These are phyloP conservation scores for Naganishia vishniacii DNA, from an alignment of 768 basidiomycete genomes.

Conservation along the genomic window DNA sequence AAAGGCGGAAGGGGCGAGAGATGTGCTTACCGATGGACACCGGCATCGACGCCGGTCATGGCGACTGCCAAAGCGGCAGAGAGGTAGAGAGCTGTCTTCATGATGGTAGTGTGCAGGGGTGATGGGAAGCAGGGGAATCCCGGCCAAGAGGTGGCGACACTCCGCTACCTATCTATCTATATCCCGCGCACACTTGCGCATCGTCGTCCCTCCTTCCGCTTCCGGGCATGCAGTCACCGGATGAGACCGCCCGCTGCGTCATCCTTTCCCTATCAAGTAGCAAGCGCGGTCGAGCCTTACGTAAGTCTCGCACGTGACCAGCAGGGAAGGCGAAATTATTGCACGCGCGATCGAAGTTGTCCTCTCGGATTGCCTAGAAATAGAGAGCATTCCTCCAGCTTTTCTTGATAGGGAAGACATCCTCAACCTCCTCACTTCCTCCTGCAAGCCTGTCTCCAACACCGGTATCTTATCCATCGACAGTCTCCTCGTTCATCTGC, in stretches of 20 bases:
- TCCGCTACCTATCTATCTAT: no score
- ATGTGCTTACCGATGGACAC: conserved; percentile 46
- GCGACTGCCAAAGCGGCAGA: conserved; percentile 43
- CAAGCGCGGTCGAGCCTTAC: no score
- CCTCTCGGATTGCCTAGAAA: no score
- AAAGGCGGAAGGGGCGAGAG: conserved; percentile 29
- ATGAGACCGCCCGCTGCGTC: no score
- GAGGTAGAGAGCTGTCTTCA: conserved; percentile 44
- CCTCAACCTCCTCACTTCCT: neutral
- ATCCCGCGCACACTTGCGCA: no score
- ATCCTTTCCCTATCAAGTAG: neutral
- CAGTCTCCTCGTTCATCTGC: conserved; percentile 10
- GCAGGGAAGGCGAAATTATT: no score
- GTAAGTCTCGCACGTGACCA: no score
- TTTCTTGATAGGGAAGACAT: neutral
- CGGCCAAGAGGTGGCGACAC: conserved; percentile 1
- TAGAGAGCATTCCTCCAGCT: neutral
- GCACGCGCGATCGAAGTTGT: no score
- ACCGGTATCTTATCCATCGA: neutral
- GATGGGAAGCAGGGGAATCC: neutral
- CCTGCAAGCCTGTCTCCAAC: neutral
- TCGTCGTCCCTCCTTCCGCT: no score
- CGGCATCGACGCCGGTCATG: conserved; percentile 43
- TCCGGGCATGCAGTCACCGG: no score
- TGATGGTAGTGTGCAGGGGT: conserved; percentile 27